A percentile compares a stretch with the other conserved stretches of the same genome.
These are phyloP conservation scores for Somion occarium DNA, from an alignment of 1,284 basidiomycete species.

Conservation along the genomic window DNA sequence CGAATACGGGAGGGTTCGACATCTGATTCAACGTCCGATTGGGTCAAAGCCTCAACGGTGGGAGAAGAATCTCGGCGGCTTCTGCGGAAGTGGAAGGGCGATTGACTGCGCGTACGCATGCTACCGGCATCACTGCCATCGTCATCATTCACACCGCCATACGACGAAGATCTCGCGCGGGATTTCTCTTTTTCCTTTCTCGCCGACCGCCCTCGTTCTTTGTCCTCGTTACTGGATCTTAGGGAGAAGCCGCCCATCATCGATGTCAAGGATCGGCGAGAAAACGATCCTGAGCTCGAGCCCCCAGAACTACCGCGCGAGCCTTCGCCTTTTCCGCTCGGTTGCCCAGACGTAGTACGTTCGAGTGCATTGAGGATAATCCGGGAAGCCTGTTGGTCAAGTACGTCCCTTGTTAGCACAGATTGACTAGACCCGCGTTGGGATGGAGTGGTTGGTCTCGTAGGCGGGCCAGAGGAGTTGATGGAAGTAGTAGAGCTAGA, in stretches of 20 bases:
- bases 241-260: slow-evolving; percentile 68
- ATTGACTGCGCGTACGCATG: slow-evolving; percentile 61
- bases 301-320: slow-evolving; percentile 22
- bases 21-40: slow-evolving; percentile 58
- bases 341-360: slow-evolving; percentile 40
- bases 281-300: slow-evolving; percentile 42
- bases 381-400: slow-evolving; percentile 37
- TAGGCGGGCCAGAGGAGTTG: slow-evolving; percentile 23
- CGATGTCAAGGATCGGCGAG: slow-evolving; percentile 59
- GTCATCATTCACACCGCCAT: slow-evolving; percentile 30
- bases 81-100: slow-evolving; percentile 63
- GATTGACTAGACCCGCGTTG: slow-evolving; percentile 25
- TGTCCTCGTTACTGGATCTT: slow-evolving; percentile 42
- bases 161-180: slow-evolving; percentile 48
- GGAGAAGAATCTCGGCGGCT: slow-evolving; percentile 66
- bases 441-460: slow-evolving; percentile 29
- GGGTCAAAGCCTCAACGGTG: slow-evolving; percentile 65
- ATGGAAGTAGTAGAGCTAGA: slow-evolving; percentile 28
- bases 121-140: slow-evolving; percentile 25
- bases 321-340: slow-evolving; percentile 17
- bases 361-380: slow-evolving; percentile 43
- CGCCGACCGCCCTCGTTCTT: slow-evolving; percentile 50
- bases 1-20: slow-evolving; percentile 35
- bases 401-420: slow-evolving; percentile 35
- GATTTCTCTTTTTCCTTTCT: slow-evolving; percentile 28